Percentiles rank a stretch among this genome's conserved stretches.
These are phyloP conservation scores for Russula griseocarnosa DNA, from an alignment of 768 basidiomycete genomes.

Conservation along the genomic window DNA sequence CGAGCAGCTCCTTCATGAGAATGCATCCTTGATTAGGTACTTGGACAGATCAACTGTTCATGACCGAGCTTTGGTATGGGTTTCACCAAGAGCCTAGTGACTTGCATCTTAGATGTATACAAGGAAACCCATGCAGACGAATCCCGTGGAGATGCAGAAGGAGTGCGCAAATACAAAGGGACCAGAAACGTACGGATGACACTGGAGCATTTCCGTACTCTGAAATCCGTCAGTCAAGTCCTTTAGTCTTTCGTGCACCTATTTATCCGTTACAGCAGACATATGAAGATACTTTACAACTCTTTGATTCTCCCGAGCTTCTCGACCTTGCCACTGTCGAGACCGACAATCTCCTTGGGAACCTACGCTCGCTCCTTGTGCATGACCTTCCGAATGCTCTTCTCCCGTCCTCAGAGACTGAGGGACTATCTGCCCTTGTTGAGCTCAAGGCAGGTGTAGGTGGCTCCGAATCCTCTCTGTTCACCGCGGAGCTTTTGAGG, in stretches of 20 bases:
- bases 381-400: conserved; percentile 65
- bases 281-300: conserved; percentile 21
- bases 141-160: not conserved
- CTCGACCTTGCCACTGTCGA: conserved; percentile 25
- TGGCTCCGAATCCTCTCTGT: conserved; percentile 82
- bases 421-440: conserved; percentile 68
- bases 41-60: conserved; percentile 6
- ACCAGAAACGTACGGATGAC: conserved; percentile 6
- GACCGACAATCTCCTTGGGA: conserved; percentile 8
- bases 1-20: conserved; percentile 21
- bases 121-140: not conserved
- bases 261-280: conserved; percentile 20
- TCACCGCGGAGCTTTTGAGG: conserved; percentile 67
- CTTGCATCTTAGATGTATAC: not conserved
- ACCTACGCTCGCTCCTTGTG: conserved; percentile 30
- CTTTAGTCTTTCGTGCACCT: not conserved
- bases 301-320: conserved; percentile 27
- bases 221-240: conserved; percentile 18
- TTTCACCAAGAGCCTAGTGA: not conserved
- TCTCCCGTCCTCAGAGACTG: conserved; percentile 65
- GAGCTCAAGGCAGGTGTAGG: conserved; percentile 94
- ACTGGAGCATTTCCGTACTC: conserved; percentile 6
- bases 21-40: conserved; percentile 17
- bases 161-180: conserved; percentile 6
- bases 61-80: conserved; percentile 9